phyloP scores from a whole-genome alignment of 306 rosid species.

The Hippophae rhamnoides region DNA sequence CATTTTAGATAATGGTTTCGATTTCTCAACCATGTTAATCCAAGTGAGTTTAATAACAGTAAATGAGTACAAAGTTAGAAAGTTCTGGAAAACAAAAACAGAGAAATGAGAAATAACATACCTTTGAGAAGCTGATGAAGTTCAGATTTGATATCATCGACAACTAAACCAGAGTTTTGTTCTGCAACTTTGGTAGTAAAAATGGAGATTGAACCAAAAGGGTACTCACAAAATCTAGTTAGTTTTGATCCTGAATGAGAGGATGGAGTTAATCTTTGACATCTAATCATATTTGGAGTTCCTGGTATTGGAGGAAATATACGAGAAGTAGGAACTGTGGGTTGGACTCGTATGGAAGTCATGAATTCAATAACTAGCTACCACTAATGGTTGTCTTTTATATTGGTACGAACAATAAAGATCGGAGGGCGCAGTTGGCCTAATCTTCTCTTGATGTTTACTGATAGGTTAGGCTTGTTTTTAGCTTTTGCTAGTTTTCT shows the following conservation, averaged over 20 bases:
- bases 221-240: conserved; percentile 32
- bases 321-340: conserved; percentile 33
- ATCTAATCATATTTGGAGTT: conserved; percentile 25
- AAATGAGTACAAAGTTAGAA: not conserved
- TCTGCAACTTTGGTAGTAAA: conserved; percentile 33
- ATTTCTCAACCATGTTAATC: conserved; percentile 3
- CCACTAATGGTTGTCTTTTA: too few relatives aligned
- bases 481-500: too few relatives aligned
- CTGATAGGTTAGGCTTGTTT: too few relatives aligned
- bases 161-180: conserved; percentile 32
- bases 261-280: conserved; percentile 18
- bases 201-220: conserved; percentile 34
- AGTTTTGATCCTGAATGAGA: conserved; percentile 22
- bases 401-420: too few relatives aligned
- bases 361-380: conserved; percentile 9
- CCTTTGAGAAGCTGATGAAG: conserved; percentile 62
- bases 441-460: too few relatives aligned
- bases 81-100: not conserved
- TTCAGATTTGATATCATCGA: conserved; percentile 36
- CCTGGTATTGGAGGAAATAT: conserved; percentile 17
- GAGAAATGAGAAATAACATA: conserved; percentile 5
- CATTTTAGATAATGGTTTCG: conserved; percentile 17
- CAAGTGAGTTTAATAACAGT: not conserved
- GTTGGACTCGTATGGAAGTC: conserved; percentile 39
- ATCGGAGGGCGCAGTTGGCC: too few relatives aligned